Conservation (phyloP, 2,329 filamentous ascomycete species). For the Blastomyces silverae region DNA sequence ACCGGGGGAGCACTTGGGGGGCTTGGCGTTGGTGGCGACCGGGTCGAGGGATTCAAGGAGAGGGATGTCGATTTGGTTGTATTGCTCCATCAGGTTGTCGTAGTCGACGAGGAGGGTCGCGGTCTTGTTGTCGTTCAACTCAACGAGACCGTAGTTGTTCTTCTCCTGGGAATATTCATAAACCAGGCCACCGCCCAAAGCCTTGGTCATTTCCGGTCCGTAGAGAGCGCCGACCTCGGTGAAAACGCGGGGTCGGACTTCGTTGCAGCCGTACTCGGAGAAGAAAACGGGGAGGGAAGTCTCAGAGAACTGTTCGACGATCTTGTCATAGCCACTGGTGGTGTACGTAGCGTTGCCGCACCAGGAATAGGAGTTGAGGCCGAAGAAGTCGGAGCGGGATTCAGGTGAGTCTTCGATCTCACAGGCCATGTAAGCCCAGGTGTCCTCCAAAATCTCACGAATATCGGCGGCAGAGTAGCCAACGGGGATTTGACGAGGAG, state of each 20-base stretch:
- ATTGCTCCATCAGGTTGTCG: constrained; percentile 68
- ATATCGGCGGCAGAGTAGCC: constrained; percentile 64
- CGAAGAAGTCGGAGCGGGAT: constrained; percentile 58
- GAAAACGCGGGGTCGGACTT: constrained; percentile 51
- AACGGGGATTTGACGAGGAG: constrained; percentile 54
- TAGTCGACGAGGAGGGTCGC: constrained; percentile 58
- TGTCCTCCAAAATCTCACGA: constrained; percentile 53
- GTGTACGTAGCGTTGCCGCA: constrained; percentile 54
- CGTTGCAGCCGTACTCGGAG: constrained; percentile 61
- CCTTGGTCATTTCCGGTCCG: constrained; percentile 51
- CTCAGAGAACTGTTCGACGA: constrained; percentile 54
- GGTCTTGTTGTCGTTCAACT: constrained; percentile 52
- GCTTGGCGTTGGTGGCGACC: constrained; percentile 46
- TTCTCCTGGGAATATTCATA: constrained; percentile 47
- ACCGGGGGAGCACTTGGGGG: constrained; percentile 58
- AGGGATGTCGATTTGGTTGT: constrained; percentile 64
- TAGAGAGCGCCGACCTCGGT: constrained; percentile 57
- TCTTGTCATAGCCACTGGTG: constrained; percentile 49
- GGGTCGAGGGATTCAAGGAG: constrained; percentile 58
- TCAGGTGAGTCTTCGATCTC: constrained; percentile 43
- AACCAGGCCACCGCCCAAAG: constrained; percentile 53
- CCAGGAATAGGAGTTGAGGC: constrained; percentile 64
- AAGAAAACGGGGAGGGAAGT: constrained; percentile 58
- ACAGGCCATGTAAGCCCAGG: constrained; percentile 57
- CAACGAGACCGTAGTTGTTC: constrained; percentile 52